Conservation (phyloP, 2,329 filamentous ascomycete genomes). For the Colletotrichum lindemuthianum region DNA sequence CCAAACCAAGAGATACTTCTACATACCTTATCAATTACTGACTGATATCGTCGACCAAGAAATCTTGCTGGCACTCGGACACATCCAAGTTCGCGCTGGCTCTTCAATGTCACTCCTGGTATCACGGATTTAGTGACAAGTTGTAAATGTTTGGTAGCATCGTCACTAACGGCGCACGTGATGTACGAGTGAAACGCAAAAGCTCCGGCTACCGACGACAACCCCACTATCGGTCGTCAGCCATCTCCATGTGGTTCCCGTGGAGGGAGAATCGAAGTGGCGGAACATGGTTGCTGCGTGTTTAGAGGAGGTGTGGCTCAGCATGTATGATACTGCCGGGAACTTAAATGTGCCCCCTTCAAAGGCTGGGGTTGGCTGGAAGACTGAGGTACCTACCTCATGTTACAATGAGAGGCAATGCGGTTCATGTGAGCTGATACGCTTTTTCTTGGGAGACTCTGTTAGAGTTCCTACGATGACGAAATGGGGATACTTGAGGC, state of each 20-base stretch:
- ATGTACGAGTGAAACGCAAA: conserved; percentile 30
- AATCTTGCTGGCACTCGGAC: no score
- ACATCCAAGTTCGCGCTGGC: no score
- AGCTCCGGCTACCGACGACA: conserved; percentile 24
- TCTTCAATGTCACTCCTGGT: no score
- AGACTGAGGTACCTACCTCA: neutral
- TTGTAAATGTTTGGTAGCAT: neutral
- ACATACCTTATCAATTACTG: no score
- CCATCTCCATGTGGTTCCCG: neutral
- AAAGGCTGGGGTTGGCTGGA: conserved; percentile 16
- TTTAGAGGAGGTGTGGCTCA: conserved; percentile 32
- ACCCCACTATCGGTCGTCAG: neutral
- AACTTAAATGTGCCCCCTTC: conserved; percentile 24
- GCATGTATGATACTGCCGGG: conserved; percentile 22
- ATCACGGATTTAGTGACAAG: neutral
- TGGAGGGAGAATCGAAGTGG: conserved; percentile 9
- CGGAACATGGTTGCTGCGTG: conserved; percentile 28
- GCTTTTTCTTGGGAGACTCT: neutral
- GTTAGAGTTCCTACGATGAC: no score
- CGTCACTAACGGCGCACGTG: conserved; percentile 20
- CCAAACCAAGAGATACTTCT: no score
- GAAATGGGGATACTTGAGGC: no score
- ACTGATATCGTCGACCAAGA: no score
- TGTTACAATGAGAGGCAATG: conserved; percentile 11
- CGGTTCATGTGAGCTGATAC: neutral